Evolutionary conservation across 345 rosid genomes (phyloP), one percentile per base, ranked within the genome.

Genomic region (Mangifera indica): DNA sequence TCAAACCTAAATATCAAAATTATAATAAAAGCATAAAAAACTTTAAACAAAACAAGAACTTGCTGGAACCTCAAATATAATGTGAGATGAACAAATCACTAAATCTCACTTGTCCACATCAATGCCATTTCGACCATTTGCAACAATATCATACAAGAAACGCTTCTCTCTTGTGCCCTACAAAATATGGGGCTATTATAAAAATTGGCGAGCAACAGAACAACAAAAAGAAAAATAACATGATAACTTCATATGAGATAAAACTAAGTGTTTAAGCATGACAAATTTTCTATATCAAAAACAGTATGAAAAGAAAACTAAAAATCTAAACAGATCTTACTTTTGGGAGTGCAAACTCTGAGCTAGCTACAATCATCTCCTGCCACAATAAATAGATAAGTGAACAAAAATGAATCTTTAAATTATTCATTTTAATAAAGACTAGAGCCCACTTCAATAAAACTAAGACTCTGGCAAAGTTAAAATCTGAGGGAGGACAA

Each of bases 81-180:
- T 5, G 6, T 44, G 13, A 4, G 73, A 57, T 57, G 63, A 22
- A 72, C 29, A 70, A 72, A 70, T 57, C 12, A 46, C 3, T 69
- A 48, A 71, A 65, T 20, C 82, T 71, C 37, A 79, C 87, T 94
- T 94, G 86, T 94, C 97, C 72, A 94, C 98, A 37, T 94, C 98
- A 71, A 94, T 87, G 75, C 98, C 97, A 80, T 90, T 94, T 78
- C 91, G 89, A 74, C 98, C 98, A 82, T 94, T 94, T 72, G 97
- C 97, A 72, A 94, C 98, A 81, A 94, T 90, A 74, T 94, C 98
- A 83, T 90, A 92, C 81, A 94, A 81, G 85, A 89, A 94, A 40
- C 75, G 86, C 74, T 90, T 94, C 81, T 87, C 97, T 54, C 46
- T 76, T 29, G 82, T 66, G 60, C 76, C 80, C 97, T 92, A 71